These are phyloP conservation scores for Fusarium phyllophilum DNA, from an alignment of 2,329 filamentous ascomycete species.

Conservation along the genomic window DNA sequence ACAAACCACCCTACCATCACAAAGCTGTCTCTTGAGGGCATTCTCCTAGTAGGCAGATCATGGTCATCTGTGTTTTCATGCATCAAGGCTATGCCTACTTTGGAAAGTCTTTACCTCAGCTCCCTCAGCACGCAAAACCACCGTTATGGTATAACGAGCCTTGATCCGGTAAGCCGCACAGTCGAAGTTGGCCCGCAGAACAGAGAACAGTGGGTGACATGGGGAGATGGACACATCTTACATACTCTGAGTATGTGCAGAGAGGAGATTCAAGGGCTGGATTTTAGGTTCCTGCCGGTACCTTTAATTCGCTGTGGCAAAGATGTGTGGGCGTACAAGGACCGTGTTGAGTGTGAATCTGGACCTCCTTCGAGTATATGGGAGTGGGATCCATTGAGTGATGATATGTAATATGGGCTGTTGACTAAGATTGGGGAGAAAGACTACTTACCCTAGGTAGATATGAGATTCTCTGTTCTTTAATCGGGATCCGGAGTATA, in stretches of 20 bases:
- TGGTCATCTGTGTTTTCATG: background rate
- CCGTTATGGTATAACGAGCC: background rate
- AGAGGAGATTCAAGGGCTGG: background rate
- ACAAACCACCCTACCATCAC: background rate
- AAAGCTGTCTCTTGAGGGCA: background rate
- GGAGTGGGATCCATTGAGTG: background rate
- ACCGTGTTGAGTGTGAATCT: background rate
- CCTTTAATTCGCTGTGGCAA: too few relatives aligned
- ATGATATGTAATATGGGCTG: background rate
- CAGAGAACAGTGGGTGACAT: background rate
- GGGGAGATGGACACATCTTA: background rate
- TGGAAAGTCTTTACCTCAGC: background rate
- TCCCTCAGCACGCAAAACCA: background rate
- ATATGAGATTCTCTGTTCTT: background rate
- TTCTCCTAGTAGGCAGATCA: background rate
- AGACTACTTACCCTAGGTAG: background rate
- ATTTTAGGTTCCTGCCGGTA: background rate
- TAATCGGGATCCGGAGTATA: accelerated
- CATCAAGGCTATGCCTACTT: background rate
- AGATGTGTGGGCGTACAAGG: background rate
- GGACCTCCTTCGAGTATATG: background rate
- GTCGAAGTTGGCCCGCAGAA: background rate
- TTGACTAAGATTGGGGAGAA: accelerated
- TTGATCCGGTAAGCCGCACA: background rate
- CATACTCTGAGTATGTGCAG: background rate